Percentiles rank a stretch among this genome's conserved stretches.
Evolutionary conservation across 1,284 basidiomycete species (phyloP).

Genomic region (Albatrellus sp.): DNA sequence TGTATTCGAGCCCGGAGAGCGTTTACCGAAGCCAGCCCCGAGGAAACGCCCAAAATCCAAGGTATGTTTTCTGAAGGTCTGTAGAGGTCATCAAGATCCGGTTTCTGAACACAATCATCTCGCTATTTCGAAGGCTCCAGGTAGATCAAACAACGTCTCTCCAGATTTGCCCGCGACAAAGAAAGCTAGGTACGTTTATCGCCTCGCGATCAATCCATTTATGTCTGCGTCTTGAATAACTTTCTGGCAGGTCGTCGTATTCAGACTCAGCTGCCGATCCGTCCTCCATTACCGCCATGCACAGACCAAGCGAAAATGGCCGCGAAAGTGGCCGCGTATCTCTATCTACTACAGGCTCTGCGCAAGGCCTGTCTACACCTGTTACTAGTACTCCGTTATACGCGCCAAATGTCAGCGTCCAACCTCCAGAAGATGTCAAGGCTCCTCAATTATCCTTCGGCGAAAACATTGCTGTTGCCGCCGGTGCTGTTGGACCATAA

Average conservation of each 20-base stretch:
- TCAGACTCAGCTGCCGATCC: conserved; percentile 1
- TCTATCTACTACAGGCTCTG: conserved; percentile 2
- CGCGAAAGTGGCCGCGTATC: not conserved
- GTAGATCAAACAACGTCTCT: conserved; percentile 51
- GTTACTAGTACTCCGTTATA: conserved; percentile 12
- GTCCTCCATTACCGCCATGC: not conserved
- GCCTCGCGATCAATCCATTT: conserved; percentile 3
- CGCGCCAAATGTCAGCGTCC: conserved; percentile 21
- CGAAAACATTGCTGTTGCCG: conserved; percentile 49
- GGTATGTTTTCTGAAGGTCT: conserved; percentile 33
- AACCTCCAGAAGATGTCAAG: conserved; percentile 36
- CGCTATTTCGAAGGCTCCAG: conserved; percentile 32
- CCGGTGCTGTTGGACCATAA: conserved; percentile 40
- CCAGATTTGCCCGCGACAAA: conserved; percentile 60
- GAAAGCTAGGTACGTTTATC: conserved; percentile 41
- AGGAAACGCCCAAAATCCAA: conserved; percentile 64
- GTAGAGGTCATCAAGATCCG: conserved; percentile 6
- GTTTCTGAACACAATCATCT: not conserved
- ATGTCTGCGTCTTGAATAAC: conserved; percentile 9
- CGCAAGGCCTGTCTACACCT: conserved; percentile 5
- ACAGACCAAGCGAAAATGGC: not conserved
- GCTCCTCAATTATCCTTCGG: conserved; percentile 50
- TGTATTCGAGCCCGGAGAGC: conserved; percentile 73
- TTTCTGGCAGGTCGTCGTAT: conserved; percentile 11
- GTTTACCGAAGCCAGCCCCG: conserved; percentile 46